Conservation (phyloP, 371 early-diverging fungal species). For the Blyttiomyces sp. region DNA sequence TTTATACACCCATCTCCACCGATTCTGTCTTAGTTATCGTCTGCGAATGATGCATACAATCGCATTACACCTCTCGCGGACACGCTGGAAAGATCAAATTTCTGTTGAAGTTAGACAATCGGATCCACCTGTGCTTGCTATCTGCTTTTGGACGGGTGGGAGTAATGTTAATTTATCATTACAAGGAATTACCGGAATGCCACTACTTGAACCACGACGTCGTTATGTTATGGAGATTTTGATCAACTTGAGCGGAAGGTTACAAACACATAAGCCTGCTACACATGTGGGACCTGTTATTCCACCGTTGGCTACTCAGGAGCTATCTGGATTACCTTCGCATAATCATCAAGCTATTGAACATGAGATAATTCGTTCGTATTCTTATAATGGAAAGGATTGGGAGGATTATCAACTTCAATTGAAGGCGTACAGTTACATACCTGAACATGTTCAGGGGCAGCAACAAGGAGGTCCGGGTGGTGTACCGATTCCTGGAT, state of each 20-base stretch:
- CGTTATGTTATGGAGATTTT: background rate
- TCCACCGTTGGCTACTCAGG: too few species aligned
- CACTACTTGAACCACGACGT: background rate
- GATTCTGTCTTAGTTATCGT: constrained; percentile 17
- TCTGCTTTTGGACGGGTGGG: constrained; percentile 13
- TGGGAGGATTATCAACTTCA: background rate
- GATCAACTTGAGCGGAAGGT: too few species aligned
- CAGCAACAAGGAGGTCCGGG: too few species aligned
- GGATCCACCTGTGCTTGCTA: background rate
- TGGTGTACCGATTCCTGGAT: too few species aligned
- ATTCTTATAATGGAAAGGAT: background rate
- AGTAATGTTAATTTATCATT: too few species aligned
- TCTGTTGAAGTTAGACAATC: background rate
- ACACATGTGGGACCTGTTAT: too few species aligned
- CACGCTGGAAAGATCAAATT: constrained; percentile 25
- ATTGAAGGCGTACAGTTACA: background rate
- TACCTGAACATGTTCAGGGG: background rate
- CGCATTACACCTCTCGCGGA: constrained; percentile 13
- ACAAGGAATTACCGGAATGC: background rate
- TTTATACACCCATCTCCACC: constrained; percentile 18
- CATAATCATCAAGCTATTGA: background rate
- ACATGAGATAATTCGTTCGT: background rate
- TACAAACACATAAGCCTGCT: too few species aligned
- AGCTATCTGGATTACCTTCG: background rate
- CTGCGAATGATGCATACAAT: constrained; percentile 26